These are phyloP conservation scores for Forsythia suspensa DNA, from an alignment of 257 asterid species.

Conservation along the genomic window DNA sequence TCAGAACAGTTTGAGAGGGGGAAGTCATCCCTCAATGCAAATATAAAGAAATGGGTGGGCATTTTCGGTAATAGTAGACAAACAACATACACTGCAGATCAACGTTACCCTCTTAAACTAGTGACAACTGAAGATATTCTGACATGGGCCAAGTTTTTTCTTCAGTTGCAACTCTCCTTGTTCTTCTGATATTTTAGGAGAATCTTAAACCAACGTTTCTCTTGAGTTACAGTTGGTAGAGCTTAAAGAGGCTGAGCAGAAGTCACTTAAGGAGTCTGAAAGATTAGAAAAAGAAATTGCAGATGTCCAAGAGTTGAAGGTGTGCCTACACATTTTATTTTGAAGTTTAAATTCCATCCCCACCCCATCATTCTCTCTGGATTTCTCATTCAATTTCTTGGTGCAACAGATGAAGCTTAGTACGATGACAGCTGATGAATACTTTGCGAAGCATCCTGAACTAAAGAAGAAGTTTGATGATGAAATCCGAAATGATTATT, in stretches of 20 bases:
- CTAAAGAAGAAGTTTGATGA: slow-evolving; percentile 76
- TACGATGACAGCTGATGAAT: slow-evolving; percentile 96
- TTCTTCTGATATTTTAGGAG: slow-evolving; percentile 10
- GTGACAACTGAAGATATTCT: not conserved
- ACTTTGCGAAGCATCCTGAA: slow-evolving; percentile 92
- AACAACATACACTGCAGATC: not conserved
- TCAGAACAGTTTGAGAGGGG: not conserved
- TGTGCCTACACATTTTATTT: slow-evolving; percentile 11
- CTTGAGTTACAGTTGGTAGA: slow-evolving; percentile 70
- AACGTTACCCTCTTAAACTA: not conserved
- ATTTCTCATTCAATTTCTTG: slow-evolving; percentile 32
- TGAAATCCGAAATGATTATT: slow-evolving; percentile 59
- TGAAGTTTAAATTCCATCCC: not conserved
- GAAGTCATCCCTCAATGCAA: not conserved
- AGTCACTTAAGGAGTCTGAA: slow-evolving; percentile 75
- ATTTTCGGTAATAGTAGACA: not conserved
- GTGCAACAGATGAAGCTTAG: slow-evolving; percentile 70
- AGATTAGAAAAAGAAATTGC: slow-evolving; percentile 88
- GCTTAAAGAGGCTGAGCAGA: slow-evolving; percentile 85
- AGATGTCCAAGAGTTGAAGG: slow-evolving; percentile 89
- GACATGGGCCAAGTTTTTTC: not conserved
- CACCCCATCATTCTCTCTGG: not conserved
- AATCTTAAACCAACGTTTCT: slow-evolving; percentile 15
- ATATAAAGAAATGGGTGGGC: not conserved
- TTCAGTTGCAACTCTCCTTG: not conserved